phyloP scores from a whole-genome alignment of 176 grass and related monocot genomes.

The Hyparrhenia diplandra region DNA sequence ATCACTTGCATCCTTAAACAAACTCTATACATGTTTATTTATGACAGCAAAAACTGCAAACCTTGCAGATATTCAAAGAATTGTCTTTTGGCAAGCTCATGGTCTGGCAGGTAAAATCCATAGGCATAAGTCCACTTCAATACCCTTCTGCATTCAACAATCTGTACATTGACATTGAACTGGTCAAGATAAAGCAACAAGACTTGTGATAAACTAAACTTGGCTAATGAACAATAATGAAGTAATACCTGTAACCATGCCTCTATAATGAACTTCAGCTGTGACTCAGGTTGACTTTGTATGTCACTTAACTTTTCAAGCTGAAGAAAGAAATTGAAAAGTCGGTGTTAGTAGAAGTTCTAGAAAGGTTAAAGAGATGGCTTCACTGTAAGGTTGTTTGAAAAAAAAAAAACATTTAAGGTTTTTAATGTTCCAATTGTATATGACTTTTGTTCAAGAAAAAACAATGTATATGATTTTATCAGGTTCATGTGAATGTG shows the following conservation, averaged over 20 bases:
- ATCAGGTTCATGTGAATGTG: neutral
- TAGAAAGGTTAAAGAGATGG: conserved; percentile 6
- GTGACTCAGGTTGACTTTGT: conserved; percentile 98
- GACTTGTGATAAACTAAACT: neutral
- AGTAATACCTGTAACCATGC: conserved; percentile 91
- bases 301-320: conserved; percentile 96
- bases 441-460: neutral
- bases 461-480: neutral
- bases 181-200: neutral
- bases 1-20: neutral
- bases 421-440: neutral
- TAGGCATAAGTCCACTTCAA: conserved; percentile 99
- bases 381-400: neutral
- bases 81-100: conserved; percentile 89
- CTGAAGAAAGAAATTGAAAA: conserved; percentile 41
- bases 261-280: conserved; percentile 98
- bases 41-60: conserved; percentile 35
- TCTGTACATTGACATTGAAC: conserved; percentile 56
- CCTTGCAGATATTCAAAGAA: conserved; percentile 99
- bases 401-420: neutral
- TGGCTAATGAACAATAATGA: neutral
- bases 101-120: conserved; percentile 92
- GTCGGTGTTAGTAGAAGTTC: conserved; percentile 1
- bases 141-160: conserved; percentile 97
- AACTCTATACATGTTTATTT: neutral